Base-by-base conservation (phyloP, 768 basidiomycete genomes). In the Nevesoporus exiguus region DNA sequence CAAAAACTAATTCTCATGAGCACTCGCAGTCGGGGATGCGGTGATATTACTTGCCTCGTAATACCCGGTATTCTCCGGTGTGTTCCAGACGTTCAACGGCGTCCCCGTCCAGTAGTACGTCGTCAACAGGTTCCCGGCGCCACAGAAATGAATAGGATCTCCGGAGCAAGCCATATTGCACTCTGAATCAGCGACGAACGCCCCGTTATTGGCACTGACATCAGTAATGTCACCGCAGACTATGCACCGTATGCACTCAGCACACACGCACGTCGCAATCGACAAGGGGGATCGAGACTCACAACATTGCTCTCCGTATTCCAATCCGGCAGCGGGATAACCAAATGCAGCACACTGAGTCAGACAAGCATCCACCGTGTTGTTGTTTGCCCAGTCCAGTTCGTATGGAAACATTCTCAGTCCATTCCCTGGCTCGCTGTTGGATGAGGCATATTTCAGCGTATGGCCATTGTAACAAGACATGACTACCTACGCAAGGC, bases 291-390 rank as follows among this genome's bases (percentile, higher is more conserved):
- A n/a, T 19, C 7, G 8, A n/a, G n/a, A 45, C 51, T 8, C 17
- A 88, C 87, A 90, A 74, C 89, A 92, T 62, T 90, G 85, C 56
- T 84, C 64, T 14, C 80, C 85, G 48, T 76, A 88, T 71, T 85
- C 90, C 55, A 85, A 73, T 24, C 86, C 89, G 27, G 83, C 82
- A 37, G 80, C 88, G 1, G 84, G 77, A 63, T 80, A 93, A 8
- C 90, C 90, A 58, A 82, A 90, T 1, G 77, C 74, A 14, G 82
- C 77, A 60, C 90, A 92, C 64, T 83, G 85, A 42, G 68, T 77
- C 59, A 90, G 73, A 63, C 90, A 93, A 1, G 77, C 77, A 0
- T 78, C 68, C 5, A 83, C 83, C 4, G 85, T 80, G 62, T 85
- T 89, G 65, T 87, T 88, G 2, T 71, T 75, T 10, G 76, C 69